Percentiles rank a stretch among this genome's conserved stretches.
Evolutionary conservation across 1,284 basidiomycete genomes (phyloP).

Genomic region (Coniferiporia sulphurascens): DNA sequence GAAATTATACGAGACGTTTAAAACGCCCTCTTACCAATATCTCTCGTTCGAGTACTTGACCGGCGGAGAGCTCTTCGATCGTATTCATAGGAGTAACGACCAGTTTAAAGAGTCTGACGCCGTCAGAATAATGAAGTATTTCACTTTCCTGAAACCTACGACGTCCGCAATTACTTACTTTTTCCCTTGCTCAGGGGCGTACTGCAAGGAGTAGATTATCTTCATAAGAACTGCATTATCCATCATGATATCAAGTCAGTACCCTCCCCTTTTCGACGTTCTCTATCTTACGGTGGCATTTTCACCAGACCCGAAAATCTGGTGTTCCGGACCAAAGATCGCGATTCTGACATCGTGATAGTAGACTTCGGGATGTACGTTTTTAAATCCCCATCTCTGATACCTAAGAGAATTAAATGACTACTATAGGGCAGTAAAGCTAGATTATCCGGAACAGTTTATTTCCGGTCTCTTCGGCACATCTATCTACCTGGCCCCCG

Average conservation of each 20-base stretch:
- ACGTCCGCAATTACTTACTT: neutral
- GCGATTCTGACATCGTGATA: constrained; percentile 80
- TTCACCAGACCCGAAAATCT: constrained; percentile 83
- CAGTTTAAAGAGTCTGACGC: neutral
- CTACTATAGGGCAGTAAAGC: constrained; percentile 35
- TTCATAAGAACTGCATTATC: constrained; percentile 85
- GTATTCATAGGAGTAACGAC: neutral
- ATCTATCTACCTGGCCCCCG: constrained; percentile 92
- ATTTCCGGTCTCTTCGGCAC: constrained; percentile 82
- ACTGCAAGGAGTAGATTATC: constrained; percentile 75
- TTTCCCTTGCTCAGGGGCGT: constrained; percentile 48
- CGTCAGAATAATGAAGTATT: neutral
- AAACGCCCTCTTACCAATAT: neutral
- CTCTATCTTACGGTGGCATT: too few relatives aligned
- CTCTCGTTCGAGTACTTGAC: neutral
- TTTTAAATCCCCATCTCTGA: neutral
- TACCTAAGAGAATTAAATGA: too few relatives aligned
- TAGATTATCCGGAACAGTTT: constrained; percentile 74
- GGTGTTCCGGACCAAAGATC: constrained; percentile 74
- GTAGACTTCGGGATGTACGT: constrained; percentile 94
- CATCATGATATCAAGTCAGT: constrained; percentile 83
- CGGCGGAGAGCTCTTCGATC: constrained; percentile 1
- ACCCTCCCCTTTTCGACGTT: neutral
- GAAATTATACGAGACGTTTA: neutral
- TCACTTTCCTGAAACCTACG: neutral